phyloP scores from a whole-genome alignment of 73 alveolate species.

The Paraurostyla sp. region DNA sequence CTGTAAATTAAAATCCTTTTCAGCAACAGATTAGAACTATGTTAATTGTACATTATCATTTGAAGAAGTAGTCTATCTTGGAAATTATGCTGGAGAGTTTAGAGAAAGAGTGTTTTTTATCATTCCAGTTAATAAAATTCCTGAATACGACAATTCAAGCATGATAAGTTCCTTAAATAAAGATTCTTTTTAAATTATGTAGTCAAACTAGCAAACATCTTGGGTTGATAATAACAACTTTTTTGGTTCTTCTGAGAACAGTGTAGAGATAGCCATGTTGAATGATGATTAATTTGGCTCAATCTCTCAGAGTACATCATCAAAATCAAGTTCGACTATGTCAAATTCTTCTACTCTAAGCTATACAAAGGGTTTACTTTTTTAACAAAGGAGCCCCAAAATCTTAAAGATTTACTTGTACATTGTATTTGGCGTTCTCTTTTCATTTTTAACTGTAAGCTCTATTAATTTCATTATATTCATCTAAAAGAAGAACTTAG shows the following conservation, averaged over 20 bases:
- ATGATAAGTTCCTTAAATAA: slow-evolving; percentile 18
- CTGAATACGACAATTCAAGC: slow-evolving; percentile 25
- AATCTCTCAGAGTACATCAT: neutral
- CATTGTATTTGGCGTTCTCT: slow-evolving; percentile 43
- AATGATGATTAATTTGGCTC: slow-evolving; percentile 7
- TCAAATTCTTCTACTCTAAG: neutral
- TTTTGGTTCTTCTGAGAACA: neutral
- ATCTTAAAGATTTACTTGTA: slow-evolving; percentile 7
- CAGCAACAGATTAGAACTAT: neutral
- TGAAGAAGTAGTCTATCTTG: slow-evolving; percentile 6
- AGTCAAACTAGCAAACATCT: too few species aligned
- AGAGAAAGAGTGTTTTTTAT: neutral
- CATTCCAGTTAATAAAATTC: slow-evolving; percentile 2
- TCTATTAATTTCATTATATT: slow-evolving; percentile 13
- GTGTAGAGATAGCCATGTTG: neutral
- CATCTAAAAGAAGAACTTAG: slow-evolving; percentile 26
- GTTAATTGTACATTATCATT: neutral
- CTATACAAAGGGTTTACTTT: slow-evolving; percentile 24
- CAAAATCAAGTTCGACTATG: slow-evolving; percentile 8
- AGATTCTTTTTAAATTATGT: too few species aligned
- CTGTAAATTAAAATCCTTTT: neutral
- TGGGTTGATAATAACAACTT: neutral
- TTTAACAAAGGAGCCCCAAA: slow-evolving; percentile 1
- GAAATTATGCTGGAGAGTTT: neutral
- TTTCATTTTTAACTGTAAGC: slow-evolving; percentile 12